Conservation (phyloP, 1,139 yeast genomes). For the Pichia sp. region DNA sequence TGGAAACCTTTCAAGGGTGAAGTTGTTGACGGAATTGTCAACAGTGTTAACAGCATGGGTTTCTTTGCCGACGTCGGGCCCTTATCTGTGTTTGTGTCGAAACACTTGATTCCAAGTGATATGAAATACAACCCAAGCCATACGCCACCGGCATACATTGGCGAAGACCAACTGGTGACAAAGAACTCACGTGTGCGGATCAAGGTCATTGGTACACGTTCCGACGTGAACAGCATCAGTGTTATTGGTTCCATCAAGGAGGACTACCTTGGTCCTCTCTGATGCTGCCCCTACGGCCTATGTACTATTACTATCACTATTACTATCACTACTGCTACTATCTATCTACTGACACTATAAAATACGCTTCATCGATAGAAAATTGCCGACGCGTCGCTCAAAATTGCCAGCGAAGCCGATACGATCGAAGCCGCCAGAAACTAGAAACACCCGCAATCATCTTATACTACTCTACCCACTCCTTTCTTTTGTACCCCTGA, state of each 20-base stretch:
- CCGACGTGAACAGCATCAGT: slow-evolving; percentile 94
- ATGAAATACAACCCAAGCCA: slow-evolving; percentile 93
- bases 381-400: too few relatives aligned
- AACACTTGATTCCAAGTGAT: slow-evolving; percentile 90
- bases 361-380: too few relatives aligned
- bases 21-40: slow-evolving; percentile 94
- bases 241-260: slow-evolving; percentile 98
- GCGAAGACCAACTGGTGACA: slow-evolving; percentile 91
- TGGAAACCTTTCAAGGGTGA: slow-evolving; percentile 99
- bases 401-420: too few relatives aligned
- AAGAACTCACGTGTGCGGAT: slow-evolving; percentile 91
- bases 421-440: too few relatives aligned
- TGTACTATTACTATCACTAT: too few relatives aligned
- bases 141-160: slow-evolving; percentile 96
- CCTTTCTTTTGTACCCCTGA: too few relatives aligned
- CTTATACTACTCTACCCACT: too few relatives aligned
- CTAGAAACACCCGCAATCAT: too few relatives aligned
- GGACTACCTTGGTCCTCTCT: slow-evolving; percentile 85
- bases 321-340: too few relatives aligned
- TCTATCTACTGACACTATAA: too few relatives aligned
- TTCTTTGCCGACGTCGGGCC: slow-evolving; percentile 99
- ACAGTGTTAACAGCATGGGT: slow-evolving; percentile 93
- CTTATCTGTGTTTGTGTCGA: slow-evolving; percentile 85
- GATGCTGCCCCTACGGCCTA: too few relatives aligned
- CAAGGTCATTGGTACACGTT: slow-evolving; percentile 94